phyloP scores from a whole-genome alignment of 805 yeast species.

The Maudiozyma bulderi region DNA sequence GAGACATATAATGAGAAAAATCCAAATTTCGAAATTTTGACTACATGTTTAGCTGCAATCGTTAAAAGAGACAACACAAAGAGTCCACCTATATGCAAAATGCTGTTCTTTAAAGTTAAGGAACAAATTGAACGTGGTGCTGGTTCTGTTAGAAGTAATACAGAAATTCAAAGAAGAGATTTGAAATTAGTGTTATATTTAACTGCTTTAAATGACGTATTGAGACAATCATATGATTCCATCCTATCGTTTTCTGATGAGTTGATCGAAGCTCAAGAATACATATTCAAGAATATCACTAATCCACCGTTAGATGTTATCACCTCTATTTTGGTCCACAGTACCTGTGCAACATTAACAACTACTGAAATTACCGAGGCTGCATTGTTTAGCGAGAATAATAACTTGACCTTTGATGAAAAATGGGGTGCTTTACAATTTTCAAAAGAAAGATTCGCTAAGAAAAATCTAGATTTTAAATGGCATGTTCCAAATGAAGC shows the following conservation, averaged over 20 bases:
- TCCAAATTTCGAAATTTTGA: slow-evolving; percentile 56
- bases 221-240: slow-evolving; percentile 54
- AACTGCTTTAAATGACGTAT: slow-evolving; percentile 56
- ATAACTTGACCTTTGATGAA: slow-evolving; percentile 30
- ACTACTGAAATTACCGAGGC: slow-evolving; percentile 52
- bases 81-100: slow-evolving; percentile 20
- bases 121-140: slow-evolving; percentile 74
- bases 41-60: slow-evolving; percentile 63
- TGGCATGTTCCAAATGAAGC: slow-evolving; percentile 67
- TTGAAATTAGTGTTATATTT: slow-evolving; percentile 63
- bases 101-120: slow-evolving; percentile 36
- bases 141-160: slow-evolving; percentile 58
- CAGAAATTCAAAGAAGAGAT: slow-evolving; percentile 66
- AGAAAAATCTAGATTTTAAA: slow-evolving; percentile 42
- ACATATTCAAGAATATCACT: slow-evolving; percentile 24
- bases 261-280: slow-evolving; percentile 32
- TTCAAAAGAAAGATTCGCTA: slow-evolving; percentile 38
- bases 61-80: slow-evolving; percentile 44
- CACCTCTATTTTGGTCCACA: slow-evolving; percentile 56
- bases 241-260: slow-evolving; percentile 38
- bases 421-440: slow-evolving; percentile 76
- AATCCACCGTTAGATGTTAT: slow-evolving; percentile 53
- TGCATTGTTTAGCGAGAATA: slow-evolving; percentile 42
- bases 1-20: slow-evolving; percentile 50
- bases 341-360: slow-evolving; percentile 53